These are phyloP conservation scores for Boletus vinaceobasis DNA, from an alignment of 768 basidiomycete species.

Conservation along the genomic window DNA sequence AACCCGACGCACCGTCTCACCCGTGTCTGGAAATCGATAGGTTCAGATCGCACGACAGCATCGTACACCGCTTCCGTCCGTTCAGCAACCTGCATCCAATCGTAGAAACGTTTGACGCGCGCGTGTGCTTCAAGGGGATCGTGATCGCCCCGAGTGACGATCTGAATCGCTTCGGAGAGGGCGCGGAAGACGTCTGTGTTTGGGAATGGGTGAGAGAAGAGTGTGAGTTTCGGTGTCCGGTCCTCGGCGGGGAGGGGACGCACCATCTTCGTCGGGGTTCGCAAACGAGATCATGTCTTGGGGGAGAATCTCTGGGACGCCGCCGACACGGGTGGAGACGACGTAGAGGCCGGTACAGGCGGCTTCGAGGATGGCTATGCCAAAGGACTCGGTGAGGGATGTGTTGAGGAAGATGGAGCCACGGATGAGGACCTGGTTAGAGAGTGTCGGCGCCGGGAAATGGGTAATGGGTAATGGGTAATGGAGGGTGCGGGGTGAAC, in stretches of 20 bases:
- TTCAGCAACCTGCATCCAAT: constrained; percentile 75
- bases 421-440: constrained; percentile 69
- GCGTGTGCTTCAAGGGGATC: constrained; percentile 75
- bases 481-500: constrained; percentile 13
- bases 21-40: constrained; percentile 73
- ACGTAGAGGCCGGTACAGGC: constrained; percentile 93
- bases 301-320: constrained; percentile 93
- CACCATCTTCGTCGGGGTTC: constrained; percentile 90
- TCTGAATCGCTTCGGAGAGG: constrained; percentile 72
- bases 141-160: constrained; percentile 64
- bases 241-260: too few relatives aligned
- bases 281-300: constrained; percentile 95
- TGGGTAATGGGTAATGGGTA: too few relatives aligned
- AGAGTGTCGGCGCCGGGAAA: background rate
- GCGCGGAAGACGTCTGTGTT: constrained; percentile 77
- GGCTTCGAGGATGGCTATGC: constrained; percentile 96
- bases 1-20: constrained; percentile 57
- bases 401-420: constrained; percentile 95
- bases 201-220: background rate
- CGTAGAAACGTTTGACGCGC: constrained; percentile 78
- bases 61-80: constrained; percentile 85
- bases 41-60: constrained; percentile 55
- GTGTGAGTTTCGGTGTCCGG: background rate
- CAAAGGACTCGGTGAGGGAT: constrained; percentile 93
- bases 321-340: constrained; percentile 91